Conservation (phyloP, 2,329 filamentous ascomycete species). For the Rhexocercosporidium sp. region DNA sequence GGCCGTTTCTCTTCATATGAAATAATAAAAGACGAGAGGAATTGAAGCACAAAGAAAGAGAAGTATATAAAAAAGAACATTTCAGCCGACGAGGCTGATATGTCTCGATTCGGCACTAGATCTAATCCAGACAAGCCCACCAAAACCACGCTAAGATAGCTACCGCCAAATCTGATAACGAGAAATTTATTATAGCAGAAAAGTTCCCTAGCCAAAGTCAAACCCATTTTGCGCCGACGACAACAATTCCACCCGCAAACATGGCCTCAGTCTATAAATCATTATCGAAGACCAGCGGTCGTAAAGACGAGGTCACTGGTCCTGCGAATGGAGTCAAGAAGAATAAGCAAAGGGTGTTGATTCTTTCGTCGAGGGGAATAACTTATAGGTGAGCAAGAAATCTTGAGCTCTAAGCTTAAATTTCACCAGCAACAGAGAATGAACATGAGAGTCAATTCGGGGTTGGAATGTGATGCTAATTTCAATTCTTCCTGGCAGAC, state of each 20-base stretch:
- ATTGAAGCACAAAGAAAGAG: neutral
- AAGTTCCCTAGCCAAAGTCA: conserved; percentile 20
- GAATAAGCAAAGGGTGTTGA: conserved; percentile 80
- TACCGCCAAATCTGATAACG: conserved; percentile 27
- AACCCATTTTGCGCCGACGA: conserved; percentile 35
- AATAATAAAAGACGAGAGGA: too few relatives aligned
- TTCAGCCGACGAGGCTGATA: conserved; percentile 17
- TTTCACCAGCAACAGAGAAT: neutral
- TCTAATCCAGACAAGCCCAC: neutral
- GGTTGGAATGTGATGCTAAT: conserved; percentile 20
- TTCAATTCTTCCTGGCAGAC: conserved; percentile 57
- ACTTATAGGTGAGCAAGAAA: conserved; percentile 70
- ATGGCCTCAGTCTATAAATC: conserved; percentile 81
- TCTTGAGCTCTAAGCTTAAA: neutral
- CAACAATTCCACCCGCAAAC: conserved; percentile 26
- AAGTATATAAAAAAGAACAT: neutral
- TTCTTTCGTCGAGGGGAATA: conserved; percentile 90
- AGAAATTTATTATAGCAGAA: conserved; percentile 22
- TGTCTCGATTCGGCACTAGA: neutral
- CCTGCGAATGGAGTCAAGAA: conserved; percentile 58
- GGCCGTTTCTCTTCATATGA: too few relatives aligned
- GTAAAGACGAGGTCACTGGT: conserved; percentile 50
- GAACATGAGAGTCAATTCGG: conserved; percentile 12
- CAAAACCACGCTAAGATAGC: conserved; percentile 34
- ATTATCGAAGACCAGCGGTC: conserved; percentile 63